A percentile compares a stretch with the other conserved stretches of the same genome.
Conservation (phyloP, 495 filamentous ascomycete species). For the Aspergillus funiculosus region DNA sequence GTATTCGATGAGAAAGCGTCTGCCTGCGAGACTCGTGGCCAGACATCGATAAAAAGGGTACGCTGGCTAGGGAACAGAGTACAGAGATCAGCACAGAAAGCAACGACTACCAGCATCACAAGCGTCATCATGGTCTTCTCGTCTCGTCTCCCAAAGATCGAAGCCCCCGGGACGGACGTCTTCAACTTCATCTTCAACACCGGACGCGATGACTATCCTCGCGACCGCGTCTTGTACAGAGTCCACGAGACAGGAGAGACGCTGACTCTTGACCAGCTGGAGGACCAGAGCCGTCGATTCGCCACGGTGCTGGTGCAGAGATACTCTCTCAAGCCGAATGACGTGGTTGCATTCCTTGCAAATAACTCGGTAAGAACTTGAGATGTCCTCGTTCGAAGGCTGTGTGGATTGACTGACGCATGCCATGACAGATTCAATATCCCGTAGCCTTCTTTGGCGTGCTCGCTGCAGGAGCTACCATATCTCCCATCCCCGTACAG, state of each 20-base stretch:
- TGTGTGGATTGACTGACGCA: no score
- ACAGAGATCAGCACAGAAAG: neutral
- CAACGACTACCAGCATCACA: neutral
- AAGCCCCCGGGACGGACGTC: conserved; percentile 3
- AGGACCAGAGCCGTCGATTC: conserved; percentile 9
- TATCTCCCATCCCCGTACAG: conserved; percentile 9
- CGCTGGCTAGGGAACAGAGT: neutral
- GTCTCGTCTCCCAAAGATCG: conserved; percentile 2
- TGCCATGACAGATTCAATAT: conserved; percentile 14
- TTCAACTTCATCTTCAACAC: conserved; percentile 16
- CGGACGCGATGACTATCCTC: conserved; percentile 5
- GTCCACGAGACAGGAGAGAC: conserved; percentile 9
- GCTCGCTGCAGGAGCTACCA: conserved; percentile 7
- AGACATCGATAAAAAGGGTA: no score
- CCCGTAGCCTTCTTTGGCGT: conserved; percentile 13
- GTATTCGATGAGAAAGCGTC: no score
- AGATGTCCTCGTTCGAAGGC: no score
- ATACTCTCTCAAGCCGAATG: conserved; percentile 9
- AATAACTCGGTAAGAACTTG: conserved; percentile 1
- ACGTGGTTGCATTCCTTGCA: conserved; percentile 11
- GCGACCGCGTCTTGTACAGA: conserved; percentile 7
- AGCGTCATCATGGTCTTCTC: conserved; percentile 8
- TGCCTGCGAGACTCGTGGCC: no score
- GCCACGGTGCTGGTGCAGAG: neutral
- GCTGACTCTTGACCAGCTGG: conserved; percentile 3